Conservation (phyloP, 345 rosid species). For the Citrus maxima region DNA sequence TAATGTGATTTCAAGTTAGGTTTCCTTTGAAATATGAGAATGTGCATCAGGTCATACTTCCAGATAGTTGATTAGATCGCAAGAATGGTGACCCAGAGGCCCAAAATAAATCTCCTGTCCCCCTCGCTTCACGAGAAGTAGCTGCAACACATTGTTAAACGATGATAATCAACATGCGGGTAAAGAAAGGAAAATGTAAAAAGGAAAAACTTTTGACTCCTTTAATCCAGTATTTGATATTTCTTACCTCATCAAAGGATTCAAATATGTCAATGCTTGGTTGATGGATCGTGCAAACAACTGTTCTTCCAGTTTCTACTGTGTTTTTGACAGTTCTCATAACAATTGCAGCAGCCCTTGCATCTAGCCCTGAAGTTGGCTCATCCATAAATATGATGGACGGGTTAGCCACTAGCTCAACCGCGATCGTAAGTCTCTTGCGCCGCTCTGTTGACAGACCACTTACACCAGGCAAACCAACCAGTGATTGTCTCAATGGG, state of each 20-base stretch:
- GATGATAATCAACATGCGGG: not conserved
- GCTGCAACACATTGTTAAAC: slow-evolving; percentile 15
- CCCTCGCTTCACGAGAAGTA: slow-evolving; percentile 37
- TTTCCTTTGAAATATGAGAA: not conserved
- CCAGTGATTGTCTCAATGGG: slow-evolving; percentile 52
- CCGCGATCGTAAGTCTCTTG: slow-evolving; percentile 85
- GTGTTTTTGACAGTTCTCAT: slow-evolving; percentile 92
- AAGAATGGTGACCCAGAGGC: slow-evolving; percentile 29
- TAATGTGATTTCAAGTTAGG: not conserved
- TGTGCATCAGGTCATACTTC: slow-evolving; percentile 19
- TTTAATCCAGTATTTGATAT: not conserved
- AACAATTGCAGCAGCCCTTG: slow-evolving; percentile 93
- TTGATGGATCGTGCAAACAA: slow-evolving; percentile 91
- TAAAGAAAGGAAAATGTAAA: not conserved
- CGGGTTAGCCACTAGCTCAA: slow-evolving; percentile 93
- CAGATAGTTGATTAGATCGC: slow-evolving; percentile 29
- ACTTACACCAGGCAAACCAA: slow-evolving; percentile 81
- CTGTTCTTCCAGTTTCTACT: slow-evolving; percentile 89
- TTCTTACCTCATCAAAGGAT: slow-evolving; percentile 79
- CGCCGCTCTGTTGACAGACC: slow-evolving; percentile 92
- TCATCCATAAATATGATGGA: slow-evolving; percentile 94
- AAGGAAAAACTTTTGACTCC: not conserved
- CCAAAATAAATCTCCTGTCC: slow-evolving; percentile 38
- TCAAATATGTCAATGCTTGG: slow-evolving; percentile 94
- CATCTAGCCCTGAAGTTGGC: slow-evolving; percentile 95